Evolutionary conservation across 164 flowering plant species (phyloP).

Genomic region (Aristolochia fimbriata): DNA sequence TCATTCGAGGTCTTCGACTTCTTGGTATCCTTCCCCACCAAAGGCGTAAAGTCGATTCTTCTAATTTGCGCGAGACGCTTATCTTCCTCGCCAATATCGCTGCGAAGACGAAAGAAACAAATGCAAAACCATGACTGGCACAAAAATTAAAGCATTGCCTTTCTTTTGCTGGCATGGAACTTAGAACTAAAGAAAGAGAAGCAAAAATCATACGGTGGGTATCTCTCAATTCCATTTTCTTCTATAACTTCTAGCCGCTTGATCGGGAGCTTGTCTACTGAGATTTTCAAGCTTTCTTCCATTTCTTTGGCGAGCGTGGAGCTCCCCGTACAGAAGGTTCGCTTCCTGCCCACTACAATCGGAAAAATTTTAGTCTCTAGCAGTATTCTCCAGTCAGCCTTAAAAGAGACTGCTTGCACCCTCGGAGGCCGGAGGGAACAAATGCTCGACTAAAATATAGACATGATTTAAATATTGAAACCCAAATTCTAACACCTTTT

Average conservation of each 20-base stretch:
- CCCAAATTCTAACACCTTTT: no score
- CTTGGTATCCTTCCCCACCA: constrained; percentile 74
- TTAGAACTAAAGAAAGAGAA: neutral
- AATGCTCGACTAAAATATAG: no score
- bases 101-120: constrained; percentile 8
- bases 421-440: no score
- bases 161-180: no score
- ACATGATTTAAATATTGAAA: no score
- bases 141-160: no score
- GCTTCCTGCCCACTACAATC: no score
- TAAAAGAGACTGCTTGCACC: no score
- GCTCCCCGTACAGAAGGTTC: no score
- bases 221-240: constrained; percentile 73
- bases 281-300: constrained; percentile 48
- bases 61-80: constrained; percentile 64
- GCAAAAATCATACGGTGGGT: constrained; percentile 37
- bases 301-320: constrained; percentile 8
- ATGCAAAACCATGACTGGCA: neutral
- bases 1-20: constrained; percentile 57
- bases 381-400: no score
- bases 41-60: constrained; percentile 83
- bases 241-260: constrained; percentile 75
- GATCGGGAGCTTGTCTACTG: constrained; percentile 87
- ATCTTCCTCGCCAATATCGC: constrained; percentile 75
- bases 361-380: no score